phyloP scores from a whole-genome alignment of 805 yeast genomes.

The Nakazawaea wickerhamii region DNA sequence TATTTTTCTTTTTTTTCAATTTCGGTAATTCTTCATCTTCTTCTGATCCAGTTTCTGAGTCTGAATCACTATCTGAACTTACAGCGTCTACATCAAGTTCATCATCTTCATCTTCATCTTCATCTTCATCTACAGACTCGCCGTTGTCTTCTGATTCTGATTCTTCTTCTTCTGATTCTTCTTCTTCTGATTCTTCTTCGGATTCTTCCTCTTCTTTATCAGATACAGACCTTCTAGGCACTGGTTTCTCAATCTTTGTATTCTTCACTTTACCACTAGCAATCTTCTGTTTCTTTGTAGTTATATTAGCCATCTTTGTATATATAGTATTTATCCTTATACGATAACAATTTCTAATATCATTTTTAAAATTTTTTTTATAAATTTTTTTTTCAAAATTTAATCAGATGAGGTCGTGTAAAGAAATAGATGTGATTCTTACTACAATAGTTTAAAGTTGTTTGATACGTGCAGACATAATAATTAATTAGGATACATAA shows the following conservation, averaged over 20 bases:
- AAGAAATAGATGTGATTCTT: too few species aligned
- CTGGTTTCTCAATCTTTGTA: background rate
- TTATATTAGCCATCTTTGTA: background rate
- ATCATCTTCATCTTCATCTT: conserved; percentile 25
- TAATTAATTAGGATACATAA: too few species aligned
- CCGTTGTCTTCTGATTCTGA: conserved; percentile 12
- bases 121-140: conserved; percentile 7
- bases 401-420: conserved; percentile 4
- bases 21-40: conserved; percentile 28
- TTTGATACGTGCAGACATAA: too few species aligned
- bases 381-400: background rate
- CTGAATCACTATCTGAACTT: conserved; percentile 12
- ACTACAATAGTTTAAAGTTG: too few species aligned
- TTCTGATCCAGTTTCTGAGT: conserved; percentile 12
- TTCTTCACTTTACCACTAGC: background rate
- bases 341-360: too few species aligned
- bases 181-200: conserved; percentile 23
- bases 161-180: conserved; percentile 12
- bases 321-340: too few species aligned
- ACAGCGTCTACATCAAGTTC: conserved; percentile 14
- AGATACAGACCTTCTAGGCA: background rate
- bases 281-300: conserved; percentile 3
- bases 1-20: conserved; percentile 48
- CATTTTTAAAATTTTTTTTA: background rate
- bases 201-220: conserved; percentile 3